phyloP scores from a whole-genome alignment of 176 grass and related monocot species.

The Avena insularis region DNA sequence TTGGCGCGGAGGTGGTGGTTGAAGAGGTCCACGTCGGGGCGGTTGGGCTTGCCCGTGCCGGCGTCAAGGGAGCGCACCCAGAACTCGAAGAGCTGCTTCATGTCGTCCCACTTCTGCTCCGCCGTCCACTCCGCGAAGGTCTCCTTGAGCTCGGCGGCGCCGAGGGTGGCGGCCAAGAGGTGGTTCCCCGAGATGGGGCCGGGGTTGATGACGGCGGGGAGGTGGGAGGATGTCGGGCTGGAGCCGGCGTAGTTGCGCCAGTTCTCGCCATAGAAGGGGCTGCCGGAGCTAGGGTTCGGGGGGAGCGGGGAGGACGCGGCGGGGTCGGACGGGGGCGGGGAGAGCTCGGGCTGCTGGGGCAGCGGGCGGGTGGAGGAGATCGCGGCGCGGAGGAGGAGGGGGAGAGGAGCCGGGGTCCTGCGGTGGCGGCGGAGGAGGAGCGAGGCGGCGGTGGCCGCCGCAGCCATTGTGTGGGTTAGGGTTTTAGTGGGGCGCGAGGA shows the following conservation, averaged over 20 bases:
- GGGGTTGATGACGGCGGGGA: conserved; percentile 53
- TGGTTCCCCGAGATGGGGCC: background rate
- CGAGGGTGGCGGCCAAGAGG: conserved; percentile 48
- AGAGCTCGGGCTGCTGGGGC: conserved; percentile 69
- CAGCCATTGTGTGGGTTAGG: conserved; percentile 75
- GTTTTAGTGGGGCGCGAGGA: conserved; percentile 48
- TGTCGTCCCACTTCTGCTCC: conserved; percentile 72
- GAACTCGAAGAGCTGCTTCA: conserved; percentile 75
- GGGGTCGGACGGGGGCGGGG: conserved; percentile 44
- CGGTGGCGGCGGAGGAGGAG: conserved; percentile 62
- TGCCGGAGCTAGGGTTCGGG: conserved; percentile 81
- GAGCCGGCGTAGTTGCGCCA: conserved; percentile 70
- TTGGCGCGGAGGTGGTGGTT: conserved; percentile 87
- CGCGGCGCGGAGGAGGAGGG: conserved; percentile 53
- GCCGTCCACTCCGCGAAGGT: conserved; percentile 70
- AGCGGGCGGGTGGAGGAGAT: conserved; percentile 78
- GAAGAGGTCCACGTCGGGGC: conserved; percentile 86
- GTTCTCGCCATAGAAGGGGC: conserved; percentile 86
- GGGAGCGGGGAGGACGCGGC: conserved; percentile 61
- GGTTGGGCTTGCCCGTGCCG: conserved; percentile 78
- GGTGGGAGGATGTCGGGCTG: conserved; percentile 37
- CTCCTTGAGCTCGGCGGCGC: conserved; percentile 66
- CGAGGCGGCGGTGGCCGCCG: conserved; percentile 55
- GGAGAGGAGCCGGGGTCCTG: background rate
- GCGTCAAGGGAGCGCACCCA: conserved; percentile 85